Evolutionary conservation across 306 rosid species (phyloP), one percentile per base, ranked within the genome.

Genomic region (Cicer chorassanicum): DNA sequence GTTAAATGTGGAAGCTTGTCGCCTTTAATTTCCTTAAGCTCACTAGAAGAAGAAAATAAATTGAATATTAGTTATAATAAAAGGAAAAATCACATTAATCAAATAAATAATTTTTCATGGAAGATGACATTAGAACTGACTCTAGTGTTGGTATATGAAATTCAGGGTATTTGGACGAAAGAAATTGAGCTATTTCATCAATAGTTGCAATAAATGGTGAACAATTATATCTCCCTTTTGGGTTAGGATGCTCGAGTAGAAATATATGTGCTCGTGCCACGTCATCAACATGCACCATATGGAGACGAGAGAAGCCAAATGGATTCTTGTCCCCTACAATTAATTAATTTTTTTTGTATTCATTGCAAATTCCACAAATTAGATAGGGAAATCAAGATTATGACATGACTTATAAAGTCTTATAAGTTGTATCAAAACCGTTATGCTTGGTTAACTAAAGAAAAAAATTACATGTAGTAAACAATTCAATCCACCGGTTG

Each of bases 211-310:
- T 14, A 36, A 49, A 67, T 8, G 84, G 86, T 42, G 92, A 88
- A 45, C 92, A 90, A 84, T 72, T 88, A 70, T 82, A 90, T 66
- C 92, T 80, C 50, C 91, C 92, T 13, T 70, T 84, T 8, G 83
- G 82, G 55, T 73, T 72, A 21, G 89, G 83, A 44, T 82, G 75
- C 62, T 88, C 88, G 41, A 88, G 76, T 5, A 84, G 78, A 67
- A 83, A 84, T 9, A 88, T 84, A 19, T 88, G 87, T 54, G 90
- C 89, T 54, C 89, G 72, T 1, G 80, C 83, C 56, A 82, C 46
- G 44, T 90, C 94, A 65, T 89, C 88, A 12, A 86, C 85, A 69
- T 89, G 88, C 42, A 87, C 94, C 82, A 90, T 8, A 68, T 75
- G 64, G 0, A 40, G 5, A 45, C 70, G 73, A 9, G 65, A 7